Percentiles rank a stretch among this genome's conserved stretches.
These are phyloP conservation scores for Solanum ossicruentum DNA, from an alignment of 257 asterid genomes.

Conservation along the genomic window DNA sequence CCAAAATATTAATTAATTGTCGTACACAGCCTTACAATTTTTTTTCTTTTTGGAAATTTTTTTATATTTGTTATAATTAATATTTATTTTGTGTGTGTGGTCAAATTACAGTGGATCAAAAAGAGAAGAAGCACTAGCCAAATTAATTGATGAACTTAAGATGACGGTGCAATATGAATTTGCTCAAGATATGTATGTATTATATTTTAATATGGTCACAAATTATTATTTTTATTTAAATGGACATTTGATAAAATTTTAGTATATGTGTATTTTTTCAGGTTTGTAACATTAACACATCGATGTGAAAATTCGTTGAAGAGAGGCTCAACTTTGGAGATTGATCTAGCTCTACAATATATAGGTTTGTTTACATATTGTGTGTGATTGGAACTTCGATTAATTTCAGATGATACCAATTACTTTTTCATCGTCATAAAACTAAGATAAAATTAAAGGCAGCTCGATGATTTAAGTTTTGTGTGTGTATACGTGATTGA, in stretches of 20 bases:
- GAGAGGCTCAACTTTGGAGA: slow-evolving; percentile 20
- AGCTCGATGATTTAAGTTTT: too few species aligned
- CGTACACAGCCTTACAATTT: not conserved
- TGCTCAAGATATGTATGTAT: not conserved
- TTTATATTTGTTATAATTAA: not conserved
- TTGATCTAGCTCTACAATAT: slow-evolving; percentile 16
- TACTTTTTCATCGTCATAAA: too few species aligned
- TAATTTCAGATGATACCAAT: too few species aligned
- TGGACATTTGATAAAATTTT: not conserved
- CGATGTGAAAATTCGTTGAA: slow-evolving; percentile 16
- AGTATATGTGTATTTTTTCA: not conserved
- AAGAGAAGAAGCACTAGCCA: not conserved
- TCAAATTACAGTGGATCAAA: not conserved
- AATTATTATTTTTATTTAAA: too few species aligned
- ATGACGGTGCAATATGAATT: not conserved
- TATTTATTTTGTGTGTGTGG: not conserved
- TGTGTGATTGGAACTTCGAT: too few species aligned
- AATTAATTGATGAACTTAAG: not conserved
- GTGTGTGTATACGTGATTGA: too few species aligned
- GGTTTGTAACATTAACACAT: not conserved
- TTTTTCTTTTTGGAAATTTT: too few species aligned
- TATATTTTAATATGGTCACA: not conserved
- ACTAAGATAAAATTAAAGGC: too few species aligned
- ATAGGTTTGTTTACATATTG: slow-evolving; percentile 7
- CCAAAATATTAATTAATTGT: too few species aligned